phyloP scores from a whole-genome alignment of 805 yeast species.

The Danielia oregonensis region DNA sequence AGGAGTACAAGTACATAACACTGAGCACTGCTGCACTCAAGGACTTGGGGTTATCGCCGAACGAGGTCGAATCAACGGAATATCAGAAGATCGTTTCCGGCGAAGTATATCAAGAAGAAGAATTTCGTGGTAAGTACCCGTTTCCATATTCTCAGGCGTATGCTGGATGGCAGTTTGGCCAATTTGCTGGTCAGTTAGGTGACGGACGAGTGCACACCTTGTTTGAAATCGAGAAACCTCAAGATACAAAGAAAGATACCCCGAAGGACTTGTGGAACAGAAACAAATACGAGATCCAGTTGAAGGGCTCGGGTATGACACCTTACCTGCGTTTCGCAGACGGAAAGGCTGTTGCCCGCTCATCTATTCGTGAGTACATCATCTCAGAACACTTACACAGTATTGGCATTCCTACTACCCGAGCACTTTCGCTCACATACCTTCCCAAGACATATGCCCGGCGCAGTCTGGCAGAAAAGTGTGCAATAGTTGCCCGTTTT shows the following conservation, averaged over 20 bases:
- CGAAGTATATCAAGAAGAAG: conserved; percentile 26
- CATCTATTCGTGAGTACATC: conserved; percentile 83
- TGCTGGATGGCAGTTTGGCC: conserved; percentile 96
- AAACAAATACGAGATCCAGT: conserved; percentile 59
- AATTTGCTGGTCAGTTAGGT: conserved; percentile 95
- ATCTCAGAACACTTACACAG: conserved; percentile 78
- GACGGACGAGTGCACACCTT: conserved; percentile 89
- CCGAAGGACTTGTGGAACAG: conserved; percentile 25
- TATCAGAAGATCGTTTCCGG: conserved; percentile 64
- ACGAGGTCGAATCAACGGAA: conserved; percentile 22
- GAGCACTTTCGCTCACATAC: conserved; percentile 71
- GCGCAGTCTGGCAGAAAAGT: conserved; percentile 66
- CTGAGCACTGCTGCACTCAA: conserved; percentile 57
- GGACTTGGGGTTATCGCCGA: conserved; percentile 53
- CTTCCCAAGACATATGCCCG: conserved; percentile 77
- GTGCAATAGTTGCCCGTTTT: conserved; percentile 82
- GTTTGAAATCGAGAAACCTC: conserved; percentile 57
- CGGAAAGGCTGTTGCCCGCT: conserved; percentile 88
- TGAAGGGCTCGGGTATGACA: conserved; percentile 90
- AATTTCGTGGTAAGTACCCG: conserved; percentile 28
- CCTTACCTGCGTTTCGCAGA: conserved; percentile 95
- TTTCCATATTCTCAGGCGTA: conserved; percentile 88
- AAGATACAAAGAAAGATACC: background rate
- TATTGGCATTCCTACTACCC: conserved; percentile 80
- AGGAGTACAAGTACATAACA: conserved; percentile 49